A percentile compares a stretch with the other conserved stretches of the same genome.
Evolutionary conservation across 768 basidiomycete genomes (phyloP).

Genomic region (Russula lepida): DNA sequence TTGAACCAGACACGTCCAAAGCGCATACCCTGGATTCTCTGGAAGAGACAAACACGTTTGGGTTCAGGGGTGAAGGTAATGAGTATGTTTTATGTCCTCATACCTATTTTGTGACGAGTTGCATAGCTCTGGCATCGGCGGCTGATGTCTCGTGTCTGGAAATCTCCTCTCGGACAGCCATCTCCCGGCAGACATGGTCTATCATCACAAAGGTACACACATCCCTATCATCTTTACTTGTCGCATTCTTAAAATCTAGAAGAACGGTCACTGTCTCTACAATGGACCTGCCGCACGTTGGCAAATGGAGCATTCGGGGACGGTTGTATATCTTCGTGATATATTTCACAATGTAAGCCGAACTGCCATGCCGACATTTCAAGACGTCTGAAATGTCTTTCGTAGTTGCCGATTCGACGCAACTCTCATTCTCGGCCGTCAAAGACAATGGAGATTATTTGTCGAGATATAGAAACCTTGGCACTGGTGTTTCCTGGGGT

Average conservation of each 20-base stretch:
- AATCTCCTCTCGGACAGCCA: constrained; percentile 65
- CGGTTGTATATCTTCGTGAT: constrained; percentile 77
- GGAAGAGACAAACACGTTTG: constrained; percentile 58
- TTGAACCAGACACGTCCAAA: constrained; percentile 61
- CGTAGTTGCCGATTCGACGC: constrained; percentile 74
- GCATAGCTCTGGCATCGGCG: constrained; percentile 71
- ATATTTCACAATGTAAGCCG: constrained; percentile 77
- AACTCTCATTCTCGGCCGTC: constrained; percentile 53
- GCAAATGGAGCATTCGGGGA: constrained; percentile 66
- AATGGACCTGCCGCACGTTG: constrained; percentile 67
- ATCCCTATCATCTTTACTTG: background rate
- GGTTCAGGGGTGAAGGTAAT: constrained; percentile 89
- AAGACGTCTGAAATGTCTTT: background rate
- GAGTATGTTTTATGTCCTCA: background rate
- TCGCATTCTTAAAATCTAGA: background rate
- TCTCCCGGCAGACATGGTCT: constrained; percentile 60
- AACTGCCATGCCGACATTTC: background rate
- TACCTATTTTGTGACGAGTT: background rate
- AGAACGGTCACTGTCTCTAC: constrained; percentile 65
- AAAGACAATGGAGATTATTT: constrained; percentile 58
- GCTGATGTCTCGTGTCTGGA: constrained; percentile 75
- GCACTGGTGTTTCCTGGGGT: constrained; percentile 68
- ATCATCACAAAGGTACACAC: constrained; percentile 65
- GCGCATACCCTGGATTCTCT: constrained; percentile 44
- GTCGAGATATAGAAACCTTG: constrained; percentile 62